phyloP scores from a whole-genome alignment of 768 basidiomycete genomes.

The Hygrocybe coccinea region DNA sequence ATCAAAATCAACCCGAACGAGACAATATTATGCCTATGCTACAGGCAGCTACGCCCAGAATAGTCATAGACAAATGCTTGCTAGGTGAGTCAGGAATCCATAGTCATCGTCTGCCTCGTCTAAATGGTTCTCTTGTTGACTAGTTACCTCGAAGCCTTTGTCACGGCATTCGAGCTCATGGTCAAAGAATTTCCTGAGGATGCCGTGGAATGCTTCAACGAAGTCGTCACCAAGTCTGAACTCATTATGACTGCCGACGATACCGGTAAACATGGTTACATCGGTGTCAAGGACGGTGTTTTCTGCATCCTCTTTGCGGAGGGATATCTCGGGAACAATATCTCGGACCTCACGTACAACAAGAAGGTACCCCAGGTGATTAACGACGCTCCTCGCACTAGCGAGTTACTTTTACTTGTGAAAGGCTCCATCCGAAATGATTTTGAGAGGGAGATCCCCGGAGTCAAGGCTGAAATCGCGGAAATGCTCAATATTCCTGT shows the following conservation, averaged over 20 bases:
- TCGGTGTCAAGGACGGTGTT: conserved; percentile 35
- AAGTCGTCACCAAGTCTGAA: too few relatives aligned
- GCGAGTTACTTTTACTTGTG: conserved; percentile 29
- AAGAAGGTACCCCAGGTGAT: conserved; percentile 25
- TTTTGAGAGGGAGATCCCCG: conserved; percentile 29
- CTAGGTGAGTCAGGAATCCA: conserved; percentile 16
- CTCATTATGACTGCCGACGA: conserved; percentile 32
- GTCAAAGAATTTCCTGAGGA: conserved; percentile 28
- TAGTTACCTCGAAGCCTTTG: conserved; percentile 38
- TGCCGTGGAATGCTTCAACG: too few relatives aligned
- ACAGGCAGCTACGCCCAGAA: conserved; percentile 17
- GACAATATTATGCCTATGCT: conserved; percentile 36
- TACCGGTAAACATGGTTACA: conserved; percentile 25
- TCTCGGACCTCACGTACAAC: conserved; percentile 20
- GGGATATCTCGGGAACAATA: conserved; percentile 30
- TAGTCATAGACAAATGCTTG: conserved; percentile 21
- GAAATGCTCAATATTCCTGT: conserved; percentile 26
- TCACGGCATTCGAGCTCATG: conserved; percentile 27
- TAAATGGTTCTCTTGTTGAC: too few relatives aligned
- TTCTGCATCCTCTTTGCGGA: conserved; percentile 37
- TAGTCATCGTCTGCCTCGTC: too few relatives aligned
- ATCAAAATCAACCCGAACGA: conserved; percentile 35
- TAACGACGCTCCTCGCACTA: too few relatives aligned
- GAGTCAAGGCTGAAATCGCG: conserved; percentile 25
- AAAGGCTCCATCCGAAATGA: conserved; percentile 31